Conservation (phyloP, 208 protist genomes). For the Leishmania guyanensis region DNA sequence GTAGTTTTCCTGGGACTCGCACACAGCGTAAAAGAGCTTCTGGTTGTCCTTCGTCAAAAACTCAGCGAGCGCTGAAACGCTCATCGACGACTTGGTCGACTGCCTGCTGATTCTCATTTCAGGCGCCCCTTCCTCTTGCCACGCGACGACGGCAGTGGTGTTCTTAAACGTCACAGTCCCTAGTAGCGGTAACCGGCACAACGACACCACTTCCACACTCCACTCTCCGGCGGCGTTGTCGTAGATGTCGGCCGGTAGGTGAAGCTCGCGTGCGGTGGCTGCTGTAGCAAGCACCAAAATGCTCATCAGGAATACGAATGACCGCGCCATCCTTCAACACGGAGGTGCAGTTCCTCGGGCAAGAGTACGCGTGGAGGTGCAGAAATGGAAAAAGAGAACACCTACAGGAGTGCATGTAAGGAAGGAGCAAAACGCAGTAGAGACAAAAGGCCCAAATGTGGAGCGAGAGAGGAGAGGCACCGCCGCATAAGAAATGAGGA, state of each 20-base stretch:
- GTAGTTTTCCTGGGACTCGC: slow-evolving; percentile 50
- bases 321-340: not conserved
- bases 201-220: slow-evolving; percentile 56
- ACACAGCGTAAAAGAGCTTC: slow-evolving; percentile 42
- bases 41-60: slow-evolving; percentile 33
- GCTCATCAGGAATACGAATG: slow-evolving; percentile 9
- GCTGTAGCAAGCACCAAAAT: slow-evolving; percentile 9
- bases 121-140: slow-evolving; percentile 25
- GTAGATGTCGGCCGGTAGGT: slow-evolving; percentile 47
- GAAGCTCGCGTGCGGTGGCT: slow-evolving; percentile 22
- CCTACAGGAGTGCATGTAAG: not conserved
- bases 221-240: slow-evolving; percentile 61
- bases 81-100: slow-evolving; percentile 24
- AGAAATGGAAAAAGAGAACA: not conserved
- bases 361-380: not conserved
- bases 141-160: slow-evolving; percentile 36
- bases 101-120: slow-evolving; percentile 24
- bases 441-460: not conserved
- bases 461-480: not conserved
- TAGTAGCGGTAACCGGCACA: slow-evolving; percentile 31
- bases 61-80: slow-evolving; percentile 30
- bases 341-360: not conserved
- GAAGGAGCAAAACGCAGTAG: not conserved
- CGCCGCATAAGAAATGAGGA: not conserved
- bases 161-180: slow-evolving; percentile 49